phyloP scores from a whole-genome alignment of 257 asterid genomes.

The Dorcoceras hygrometricum region DNA sequence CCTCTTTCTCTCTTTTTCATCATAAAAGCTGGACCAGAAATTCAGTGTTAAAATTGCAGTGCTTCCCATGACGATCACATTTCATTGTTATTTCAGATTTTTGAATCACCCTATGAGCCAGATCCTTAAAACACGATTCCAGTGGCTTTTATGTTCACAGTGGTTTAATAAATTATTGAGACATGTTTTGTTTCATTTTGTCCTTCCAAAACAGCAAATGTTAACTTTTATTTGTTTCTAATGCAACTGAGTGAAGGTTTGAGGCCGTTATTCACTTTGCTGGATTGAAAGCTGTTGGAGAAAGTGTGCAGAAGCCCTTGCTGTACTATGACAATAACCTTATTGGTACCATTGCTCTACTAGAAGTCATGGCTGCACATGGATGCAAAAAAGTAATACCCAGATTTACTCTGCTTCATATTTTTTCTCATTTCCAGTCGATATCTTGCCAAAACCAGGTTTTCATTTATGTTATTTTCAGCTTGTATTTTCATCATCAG shows the following conservation, averaged over 20 bases:
- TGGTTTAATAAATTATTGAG: not conserved
- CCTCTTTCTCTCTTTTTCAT: too few relatives aligned
- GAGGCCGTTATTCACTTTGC: constrained; percentile 77
- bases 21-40: not conserved
- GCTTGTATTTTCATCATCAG: constrained; percentile 82
- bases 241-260: constrained; percentile 41
- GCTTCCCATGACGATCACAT: not conserved
- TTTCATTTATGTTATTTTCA: constrained; percentile 23
- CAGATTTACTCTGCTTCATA: not conserved
- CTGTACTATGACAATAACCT: constrained; percentile 64
- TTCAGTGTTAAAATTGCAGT: not conserved
- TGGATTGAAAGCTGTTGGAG: constrained; percentile 75
- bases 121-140: not conserved
- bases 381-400: constrained; percentile 57
- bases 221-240: constrained; percentile 2
- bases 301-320: constrained; percentile 62
- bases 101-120: not conserved
- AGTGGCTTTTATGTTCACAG: not conserved
- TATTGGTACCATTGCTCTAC: constrained; percentile 50
- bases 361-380: constrained; percentile 73
- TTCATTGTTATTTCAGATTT: not conserved
- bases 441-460: not conserved
- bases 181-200: not conserved
- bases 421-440: not conserved
- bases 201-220: not conserved